These are phyloP conservation scores for Decorospora gaudefroyi DNA, from an alignment of 2,329 filamentous ascomycete species.

Conservation along the genomic window DNA sequence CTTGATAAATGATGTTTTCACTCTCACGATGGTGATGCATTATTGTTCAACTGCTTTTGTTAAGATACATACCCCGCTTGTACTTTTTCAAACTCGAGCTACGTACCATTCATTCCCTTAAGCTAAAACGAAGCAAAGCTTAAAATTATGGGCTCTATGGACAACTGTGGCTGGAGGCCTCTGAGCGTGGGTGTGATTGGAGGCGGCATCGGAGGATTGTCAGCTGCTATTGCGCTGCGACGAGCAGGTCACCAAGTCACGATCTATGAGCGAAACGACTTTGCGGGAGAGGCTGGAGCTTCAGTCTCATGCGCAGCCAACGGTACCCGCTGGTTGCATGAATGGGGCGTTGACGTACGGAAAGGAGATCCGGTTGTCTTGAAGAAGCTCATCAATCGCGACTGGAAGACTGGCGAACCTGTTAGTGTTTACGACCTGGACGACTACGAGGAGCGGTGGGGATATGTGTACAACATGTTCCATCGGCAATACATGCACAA, in stretches of 20 bases:
- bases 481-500: conserved; percentile 70
- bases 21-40: not conserved
- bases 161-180: conserved; percentile 23
- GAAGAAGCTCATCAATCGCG: conserved; percentile 68
- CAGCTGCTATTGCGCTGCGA: conserved; percentile 57
- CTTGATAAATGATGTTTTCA: not conserved
- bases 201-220: conserved; percentile 60
- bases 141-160: not conserved
- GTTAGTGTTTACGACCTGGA: conserved; percentile 66
- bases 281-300: conserved; percentile 66
- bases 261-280: conserved; percentile 69
- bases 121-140: not conserved
- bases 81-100: not conserved
- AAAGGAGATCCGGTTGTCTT: conserved; percentile 69
- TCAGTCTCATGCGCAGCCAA: conserved; percentile 64
- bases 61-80: not conserved
- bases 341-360: conserved; percentile 67
- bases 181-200: conserved; percentile 53
- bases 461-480: conserved; percentile 68
- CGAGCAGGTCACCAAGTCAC: conserved; percentile 61
- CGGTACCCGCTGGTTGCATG: conserved; percentile 69
- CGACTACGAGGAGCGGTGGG: conserved; percentile 69
- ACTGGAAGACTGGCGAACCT: conserved; percentile 71
- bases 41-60: not conserved
- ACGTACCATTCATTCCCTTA: not conserved